Base-by-base conservation (phyloP, 1,139 yeast genomes). In the Blastobotrys serpentis region DNA sequence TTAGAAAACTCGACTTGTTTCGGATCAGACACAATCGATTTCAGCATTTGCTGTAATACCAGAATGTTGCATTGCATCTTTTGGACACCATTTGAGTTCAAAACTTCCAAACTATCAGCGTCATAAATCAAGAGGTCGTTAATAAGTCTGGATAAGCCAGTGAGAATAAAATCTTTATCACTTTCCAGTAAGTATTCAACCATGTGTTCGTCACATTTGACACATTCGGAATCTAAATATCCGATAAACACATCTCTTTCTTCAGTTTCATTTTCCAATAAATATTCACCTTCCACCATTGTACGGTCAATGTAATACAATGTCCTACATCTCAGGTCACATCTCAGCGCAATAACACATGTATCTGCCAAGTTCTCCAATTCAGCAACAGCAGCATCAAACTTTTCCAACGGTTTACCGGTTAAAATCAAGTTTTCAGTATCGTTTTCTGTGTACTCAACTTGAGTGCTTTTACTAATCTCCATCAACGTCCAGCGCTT, bases 21-120 rank as follows among this genome's bases (percentile, higher is more conserved):
- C 0, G 87, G 82, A 44, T 77, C 75, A 17, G 70, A 66, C 56
- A 80, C 76, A 18, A 86, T 73, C 52, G 80, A 81, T 57, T 88
- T 76, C 52, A 84, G 75, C 75, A 83, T 79, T 62, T 86, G 95
- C 66, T 86, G 95, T 43, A 87, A 67, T 0, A 86, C 83, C 49
- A 81, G 76, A 30, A 86, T 81, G 62, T 87, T 86, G 59, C 83
- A 75, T 51, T 81, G 69, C 54, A 87, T 71, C 58, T 82, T 79
- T 61, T 81, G 80, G 45, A 85, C 73, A 36, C 96, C 96, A 58
- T 78, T 77, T 16, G 69, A 67, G 61, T 85, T 86, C 59, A 86
- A 71, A 43, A 74, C 76, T 14, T 66, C 65, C 8, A 88, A 72
- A 32, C 78, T 68, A 14, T 72, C 74, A 1, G 90, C 77, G n/a